Conservation (phyloP, 2,329 filamentous ascomycete genomes). For the Cordyceps militaris region DNA sequence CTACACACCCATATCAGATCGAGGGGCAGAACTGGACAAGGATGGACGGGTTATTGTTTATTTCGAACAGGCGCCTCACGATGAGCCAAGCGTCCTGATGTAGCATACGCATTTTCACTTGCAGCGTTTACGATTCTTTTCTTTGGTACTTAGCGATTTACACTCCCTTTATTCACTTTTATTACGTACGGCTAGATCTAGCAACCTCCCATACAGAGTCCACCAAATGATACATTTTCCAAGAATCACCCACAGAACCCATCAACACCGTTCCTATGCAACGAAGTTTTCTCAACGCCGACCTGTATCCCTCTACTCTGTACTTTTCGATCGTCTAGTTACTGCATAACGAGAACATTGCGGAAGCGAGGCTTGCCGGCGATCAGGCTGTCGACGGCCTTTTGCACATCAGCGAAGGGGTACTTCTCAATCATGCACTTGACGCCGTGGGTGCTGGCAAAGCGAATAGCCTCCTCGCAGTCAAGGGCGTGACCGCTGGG, state of each 20-base stretch:
- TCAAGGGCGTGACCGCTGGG: slow-evolving; percentile 58
- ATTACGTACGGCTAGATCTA: background rate
- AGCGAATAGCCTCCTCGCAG: slow-evolving; percentile 58
- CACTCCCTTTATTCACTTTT: background rate
- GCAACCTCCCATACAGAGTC: background rate
- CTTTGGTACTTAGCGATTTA: background rate
- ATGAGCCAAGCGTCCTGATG: slow-evolving; percentile 29
- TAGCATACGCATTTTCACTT: slow-evolving; percentile 30
- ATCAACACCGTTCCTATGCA: background rate
- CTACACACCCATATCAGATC: slow-evolving; percentile 71
- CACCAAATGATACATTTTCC: background rate
- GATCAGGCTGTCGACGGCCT: slow-evolving; percentile 36
- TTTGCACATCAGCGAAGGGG: slow-evolving; percentile 43
- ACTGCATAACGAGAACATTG: slow-evolving; percentile 36
- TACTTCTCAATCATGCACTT: slow-evolving; percentile 61
- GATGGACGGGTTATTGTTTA: slow-evolving; percentile 29
- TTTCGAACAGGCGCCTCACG: slow-evolving; percentile 33
- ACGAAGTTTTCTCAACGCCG: no score
- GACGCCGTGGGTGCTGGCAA: slow-evolving; percentile 54
- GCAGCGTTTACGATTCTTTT: background rate
- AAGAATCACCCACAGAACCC: background rate
- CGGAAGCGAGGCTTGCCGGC: slow-evolving; percentile 39
- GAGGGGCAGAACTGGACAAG: slow-evolving; percentile 26
- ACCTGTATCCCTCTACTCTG: background rate
- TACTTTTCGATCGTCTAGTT: slow-evolving; percentile 9